Evolutionary conservation across 495 filamentous ascomycete species (phyloP).

Genomic region (Hapsidospora chrysogenum): DNA sequence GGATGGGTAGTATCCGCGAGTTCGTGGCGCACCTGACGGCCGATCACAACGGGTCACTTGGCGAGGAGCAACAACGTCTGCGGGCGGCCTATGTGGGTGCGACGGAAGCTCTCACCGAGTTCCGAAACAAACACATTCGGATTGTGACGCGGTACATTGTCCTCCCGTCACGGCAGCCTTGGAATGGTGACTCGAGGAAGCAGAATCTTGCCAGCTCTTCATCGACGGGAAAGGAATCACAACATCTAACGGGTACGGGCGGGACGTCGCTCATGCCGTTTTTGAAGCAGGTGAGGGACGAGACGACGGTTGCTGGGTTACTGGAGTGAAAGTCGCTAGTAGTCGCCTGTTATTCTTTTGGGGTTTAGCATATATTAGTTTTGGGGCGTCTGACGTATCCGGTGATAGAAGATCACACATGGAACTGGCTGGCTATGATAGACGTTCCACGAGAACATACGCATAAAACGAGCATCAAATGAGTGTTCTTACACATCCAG

Average conservation of each 20-base stretch:
- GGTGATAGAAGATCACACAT: too few species aligned
- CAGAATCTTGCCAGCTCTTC: conserved; percentile 47
- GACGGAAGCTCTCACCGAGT: conserved; percentile 59
- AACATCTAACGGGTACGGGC: conserved; percentile 67
- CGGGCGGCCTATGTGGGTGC: conserved; percentile 62
- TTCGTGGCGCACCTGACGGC: conserved; percentile 42
- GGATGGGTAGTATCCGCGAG: conserved; percentile 54
- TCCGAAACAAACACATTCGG: conserved; percentile 80
- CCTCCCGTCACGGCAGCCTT: conserved; percentile 32
- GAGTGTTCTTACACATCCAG: too few species aligned
- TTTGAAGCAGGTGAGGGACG: conserved; percentile 84
- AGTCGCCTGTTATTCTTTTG: too few species aligned
- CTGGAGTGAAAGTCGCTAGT: too few species aligned
- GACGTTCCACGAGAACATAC: too few species aligned
- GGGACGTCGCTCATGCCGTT: conserved; percentile 88
- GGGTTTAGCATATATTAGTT: too few species aligned
- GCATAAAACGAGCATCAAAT: too few species aligned
- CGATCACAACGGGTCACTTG: background rate
- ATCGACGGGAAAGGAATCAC: conserved; percentile 16
- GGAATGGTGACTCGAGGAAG: conserved; percentile 9
- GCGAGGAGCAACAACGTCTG: conserved; percentile 35
- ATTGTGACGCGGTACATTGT: conserved; percentile 92
- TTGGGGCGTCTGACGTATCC: too few species aligned
- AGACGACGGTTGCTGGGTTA: conserved; percentile 31
- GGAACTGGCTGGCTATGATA: too few species aligned